Conservation (phyloP, 2,329 filamentous ascomycete species). For the Tolypocladium tundrense region DNA sequence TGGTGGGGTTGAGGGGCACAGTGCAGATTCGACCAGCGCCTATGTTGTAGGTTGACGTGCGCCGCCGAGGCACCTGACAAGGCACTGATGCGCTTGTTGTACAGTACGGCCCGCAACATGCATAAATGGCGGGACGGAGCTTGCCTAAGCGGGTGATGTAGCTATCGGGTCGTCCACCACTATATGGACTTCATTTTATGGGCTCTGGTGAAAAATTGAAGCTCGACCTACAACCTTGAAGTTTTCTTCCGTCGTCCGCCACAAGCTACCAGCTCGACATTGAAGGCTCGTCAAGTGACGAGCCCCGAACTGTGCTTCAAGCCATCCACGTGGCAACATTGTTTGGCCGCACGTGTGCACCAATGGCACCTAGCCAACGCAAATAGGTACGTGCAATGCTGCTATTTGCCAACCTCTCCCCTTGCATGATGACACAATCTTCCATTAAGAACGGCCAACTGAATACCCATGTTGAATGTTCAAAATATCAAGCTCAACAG, state of each 20-base stretch:
- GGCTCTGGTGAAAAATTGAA: neutral
- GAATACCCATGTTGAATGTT: slow-evolving; percentile 47
- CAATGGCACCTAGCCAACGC: neutral
- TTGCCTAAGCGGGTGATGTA: neutral
- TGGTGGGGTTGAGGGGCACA: slow-evolving; percentile 27
- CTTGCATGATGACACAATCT: slow-evolving; percentile 44
- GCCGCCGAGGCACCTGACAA: neutral
- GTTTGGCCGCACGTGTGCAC: neutral
- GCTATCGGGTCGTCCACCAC: neutral
- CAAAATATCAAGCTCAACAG: slow-evolving; percentile 55
- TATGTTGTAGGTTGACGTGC: slow-evolving; percentile 7
- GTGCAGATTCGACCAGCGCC: slow-evolving; percentile 18
- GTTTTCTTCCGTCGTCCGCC: neutral
- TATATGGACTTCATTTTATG: neutral
- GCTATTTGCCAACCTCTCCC: neutral
- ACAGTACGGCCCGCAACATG: neutral
- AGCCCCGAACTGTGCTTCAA: neutral
- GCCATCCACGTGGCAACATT: neutral
- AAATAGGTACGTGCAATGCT: neutral
- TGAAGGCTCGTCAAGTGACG: neutral
- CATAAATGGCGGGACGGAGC: neutral
- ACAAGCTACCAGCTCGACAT: neutral
- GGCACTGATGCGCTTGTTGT: neutral
- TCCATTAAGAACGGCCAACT: slow-evolving; percentile 58
- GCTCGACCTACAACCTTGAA: neutral